Evolutionary conservation across 2,329 filamentous ascomycete species (phyloP), one percentile per base, ranked within the genome.

Genomic region (Xylariaceae sp.): DNA sequence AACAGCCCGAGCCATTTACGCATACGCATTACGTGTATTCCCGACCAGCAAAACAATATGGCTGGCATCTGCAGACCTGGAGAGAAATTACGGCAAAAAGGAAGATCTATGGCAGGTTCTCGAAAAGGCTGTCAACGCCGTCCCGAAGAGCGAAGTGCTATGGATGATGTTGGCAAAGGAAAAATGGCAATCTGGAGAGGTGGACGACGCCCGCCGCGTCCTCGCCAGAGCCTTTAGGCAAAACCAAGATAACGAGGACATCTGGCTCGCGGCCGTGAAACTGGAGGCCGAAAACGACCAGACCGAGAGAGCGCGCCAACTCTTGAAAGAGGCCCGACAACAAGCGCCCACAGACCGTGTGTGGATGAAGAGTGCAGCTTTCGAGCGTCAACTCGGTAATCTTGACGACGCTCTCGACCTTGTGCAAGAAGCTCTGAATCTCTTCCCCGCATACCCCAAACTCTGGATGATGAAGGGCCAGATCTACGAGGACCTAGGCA

Each of bases 381-480:
- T 95, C 60, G 93, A 98, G 67, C 81, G 93, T 12, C 88, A 95
- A 56, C 74, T 88, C 19, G 86, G 84, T 45, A 85, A 93, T 57
- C 75, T 75, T 21, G 88, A 95, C 37, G 82, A 83, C 2, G 91
- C 93, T 0, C 76, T 98, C 12, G 87, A 94, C 59, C 82, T 98
- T 10, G 88, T 88, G 35, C 88, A 91, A 48, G 85, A 94, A 63
- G 93, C 86, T 1, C 73, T 98, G 27, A 85, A 91, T 54, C 77
- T 88, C 8, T 98, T 95, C 71, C 92, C 93, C 1, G 80, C 83
- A 36, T 82, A 86, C 11, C 78, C 88, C 42, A 97, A 97, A 68
- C 76, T 98, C 20, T 96, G 92, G 85, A 96, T 97, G 87, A 88
- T 95, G 73, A 98, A 98, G 69, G 93, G 94, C 0, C 93, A 98